These are phyloP conservation scores for Penicillium crystallinum DNA, from an alignment of 495 filamentous ascomycete species.

Conservation along the genomic window DNA sequence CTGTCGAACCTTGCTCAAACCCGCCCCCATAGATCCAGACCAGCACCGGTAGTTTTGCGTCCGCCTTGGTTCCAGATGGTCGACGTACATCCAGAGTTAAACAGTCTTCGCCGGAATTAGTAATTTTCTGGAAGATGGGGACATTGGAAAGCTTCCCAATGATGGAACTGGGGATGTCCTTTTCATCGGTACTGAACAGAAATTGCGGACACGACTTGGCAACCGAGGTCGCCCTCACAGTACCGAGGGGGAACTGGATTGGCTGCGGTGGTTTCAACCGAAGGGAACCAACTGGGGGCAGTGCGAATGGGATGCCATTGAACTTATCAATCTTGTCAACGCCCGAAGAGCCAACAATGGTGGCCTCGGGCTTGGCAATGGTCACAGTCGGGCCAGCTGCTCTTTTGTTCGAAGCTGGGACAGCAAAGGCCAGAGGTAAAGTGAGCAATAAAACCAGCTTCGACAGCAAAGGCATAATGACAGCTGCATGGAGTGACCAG, in stretches of 20 bases:
- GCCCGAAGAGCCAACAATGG: constrained; percentile 41
- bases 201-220: constrained; percentile 54
- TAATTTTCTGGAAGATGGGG: constrained; percentile 51
- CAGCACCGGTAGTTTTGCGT: constrained; percentile 57
- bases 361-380: constrained; percentile 45
- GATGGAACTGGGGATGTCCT: constrained; percentile 33
- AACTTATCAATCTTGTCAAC: constrained; percentile 43
- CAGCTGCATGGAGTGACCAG: background rate
- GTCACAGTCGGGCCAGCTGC: constrained; percentile 32
- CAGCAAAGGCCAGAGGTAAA: constrained; percentile 7
- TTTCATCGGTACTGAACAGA: constrained; percentile 37
- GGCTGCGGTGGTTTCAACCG: constrained; percentile 56
- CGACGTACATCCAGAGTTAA: constrained; percentile 61
- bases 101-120: constrained; percentile 56
- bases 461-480: constrained; percentile 6
- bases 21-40: constrained; percentile 68
- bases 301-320: constrained; percentile 62
- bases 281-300: constrained; percentile 52
- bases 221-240: constrained; percentile 43
- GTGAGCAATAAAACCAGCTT: constrained; percentile 2
- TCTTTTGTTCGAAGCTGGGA: constrained; percentile 19
- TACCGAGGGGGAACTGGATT: constrained; percentile 44
- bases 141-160: constrained; percentile 48
- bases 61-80: constrained; percentile 48
- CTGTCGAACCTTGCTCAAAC: constrained; percentile 57